Evolutionary conservation across 2,329 filamentous ascomycete species (phyloP), one percentile per base, ranked within the genome.

Genomic region (Aspergillus quadricinctus): DNA sequence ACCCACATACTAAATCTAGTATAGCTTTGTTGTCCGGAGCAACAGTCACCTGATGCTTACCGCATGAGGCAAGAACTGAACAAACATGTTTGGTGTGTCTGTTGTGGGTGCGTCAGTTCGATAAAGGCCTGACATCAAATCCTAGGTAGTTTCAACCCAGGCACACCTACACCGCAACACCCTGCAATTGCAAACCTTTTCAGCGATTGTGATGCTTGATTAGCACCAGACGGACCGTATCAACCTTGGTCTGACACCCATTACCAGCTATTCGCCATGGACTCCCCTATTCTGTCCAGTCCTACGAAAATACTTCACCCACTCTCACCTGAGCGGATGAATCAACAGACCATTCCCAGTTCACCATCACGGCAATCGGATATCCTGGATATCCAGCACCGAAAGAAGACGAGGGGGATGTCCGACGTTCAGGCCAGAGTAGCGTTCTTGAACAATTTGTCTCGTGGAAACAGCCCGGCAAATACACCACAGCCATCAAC

Each of bases 391-490:
- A 61, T 71, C 14, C 43, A 46, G 1, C 72, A 75, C 25, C 70
- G 71, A 48, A 76, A 74, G 54, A 71, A 67, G 27, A 63, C 67
- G 3, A 69, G 69, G 43, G 69, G 68, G 1, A 61, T 69, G 10
- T 76, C 75, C 1, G 78, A 79, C 59, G 77, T 80, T 1, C 77
- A 79, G 58, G 66, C 75, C 31, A 79, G 77, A 64, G 77, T 80
- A 52, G 78, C 77, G 4, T 79, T 76, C 55, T 65, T 80, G 50
- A 80, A 80, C 62, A 72, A 68, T 41, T 66, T 80, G n/a, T 75
- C 72, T 23, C 66, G 68, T 54, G 62, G 63, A 54, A 65, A 66
- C 37, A 74, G 71, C 55, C 69, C 72, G 17, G 63, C 61, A 50
- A 58, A 63, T 28, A 54, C 57, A 58, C 52, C 58, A 45, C 66